Evolutionary conservation across 1,139 yeast species (phyloP), one percentile per base, ranked within the genome.

Genomic region (Blastobotrys indianensis): DNA sequence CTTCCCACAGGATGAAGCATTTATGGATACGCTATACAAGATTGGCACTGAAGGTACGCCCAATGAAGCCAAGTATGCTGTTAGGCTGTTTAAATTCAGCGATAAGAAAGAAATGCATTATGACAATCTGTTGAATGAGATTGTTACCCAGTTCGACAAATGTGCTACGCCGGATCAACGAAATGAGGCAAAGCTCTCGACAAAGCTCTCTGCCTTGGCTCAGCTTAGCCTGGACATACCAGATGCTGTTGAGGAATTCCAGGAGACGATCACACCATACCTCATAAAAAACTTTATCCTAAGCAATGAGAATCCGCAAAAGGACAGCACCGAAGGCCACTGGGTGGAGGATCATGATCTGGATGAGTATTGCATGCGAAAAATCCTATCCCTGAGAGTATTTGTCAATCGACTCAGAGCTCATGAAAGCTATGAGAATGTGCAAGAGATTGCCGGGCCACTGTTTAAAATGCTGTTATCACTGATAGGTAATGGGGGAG

Each of bases 401-500:
- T 75, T 87, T 48, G 77, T 81, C 1, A 85, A 84, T 59, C 73
- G 87, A 59, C 62, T 86, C 32, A 72, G 74, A 47, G 72, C 82
- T 6, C 46, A 51, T 0, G 62, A 74, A 11, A 73, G 70, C 6
- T 69, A 42, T 2, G 63, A 64, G 4, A 64, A 57, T 44, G 67
- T 64, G 29, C 51, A 67, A 54, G 51, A 62, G 13, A 69, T 66
- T 50, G 79, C 84, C 0, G 77, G 73, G 46, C 87, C 90, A 7
- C 79, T 85, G 0, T 64, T 86, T 50, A 85, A 83, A 35, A 37
- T 48, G 20, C 70, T 87, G 37, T 70, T 77, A 36, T 78, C 90
- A 1, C 68, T 85, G 31, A 77, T 88, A 41, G 78, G 81, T 2
- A 83, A 83, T 60, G 84, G 85, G 41, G 96, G 96, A n/a, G 96